A percentile compares a stretch with the other conserved stretches of the same genome.
Evolutionary conservation across 1,139 yeast genomes (phyloP).

Genomic region (Scheffersomyces titani): DNA sequence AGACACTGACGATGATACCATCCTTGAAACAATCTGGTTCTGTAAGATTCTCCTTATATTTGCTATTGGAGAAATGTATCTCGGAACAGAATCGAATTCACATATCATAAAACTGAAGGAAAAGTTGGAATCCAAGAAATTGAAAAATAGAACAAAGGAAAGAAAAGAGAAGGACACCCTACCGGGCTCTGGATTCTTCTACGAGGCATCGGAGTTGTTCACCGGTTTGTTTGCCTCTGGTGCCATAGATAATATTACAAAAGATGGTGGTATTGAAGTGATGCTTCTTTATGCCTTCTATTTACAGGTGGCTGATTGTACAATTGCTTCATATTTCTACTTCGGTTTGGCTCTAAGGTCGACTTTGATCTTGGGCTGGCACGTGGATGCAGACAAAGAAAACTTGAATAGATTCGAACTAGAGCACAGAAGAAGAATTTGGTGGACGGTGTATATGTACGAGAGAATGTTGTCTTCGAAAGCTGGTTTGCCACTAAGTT

Average conservation of each 20-base stretch:
- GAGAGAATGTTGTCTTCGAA: slow-evolving; percentile 85
- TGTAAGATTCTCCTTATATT: slow-evolving; percentile 74
- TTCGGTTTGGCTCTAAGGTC: slow-evolving; percentile 79
- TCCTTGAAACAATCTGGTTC: slow-evolving; percentile 77
- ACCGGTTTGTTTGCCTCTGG: slow-evolving; percentile 77
- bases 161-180: slow-evolving; percentile 36
- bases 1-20: slow-evolving; percentile 55
- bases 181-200: slow-evolving; percentile 78
- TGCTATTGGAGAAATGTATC: slow-evolving; percentile 84
- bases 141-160: slow-evolving; percentile 7
- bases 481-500: slow-evolving; percentile 78
- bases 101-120: slow-evolving; percentile 40
- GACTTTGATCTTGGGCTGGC: slow-evolving; percentile 76
- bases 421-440: slow-evolving; percentile 78
- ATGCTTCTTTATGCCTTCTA: slow-evolving; percentile 76
- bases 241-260: slow-evolving; percentile 73
- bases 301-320: slow-evolving; percentile 82
- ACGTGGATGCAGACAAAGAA: slow-evolving; percentile 77
- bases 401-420: slow-evolving; percentile 62
- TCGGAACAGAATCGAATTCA: slow-evolving; percentile 62
- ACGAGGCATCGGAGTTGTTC: slow-evolving; percentile 73
- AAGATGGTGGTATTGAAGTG: slow-evolving; percentile 84
- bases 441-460: slow-evolving; percentile 94
- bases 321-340: slow-evolving; percentile 78
- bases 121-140: slow-evolving; percentile 28